Evolutionary conservation across 2,329 filamentous ascomycete species (phyloP).

Genomic region (Aspergillus pseudonomiae): DNA sequence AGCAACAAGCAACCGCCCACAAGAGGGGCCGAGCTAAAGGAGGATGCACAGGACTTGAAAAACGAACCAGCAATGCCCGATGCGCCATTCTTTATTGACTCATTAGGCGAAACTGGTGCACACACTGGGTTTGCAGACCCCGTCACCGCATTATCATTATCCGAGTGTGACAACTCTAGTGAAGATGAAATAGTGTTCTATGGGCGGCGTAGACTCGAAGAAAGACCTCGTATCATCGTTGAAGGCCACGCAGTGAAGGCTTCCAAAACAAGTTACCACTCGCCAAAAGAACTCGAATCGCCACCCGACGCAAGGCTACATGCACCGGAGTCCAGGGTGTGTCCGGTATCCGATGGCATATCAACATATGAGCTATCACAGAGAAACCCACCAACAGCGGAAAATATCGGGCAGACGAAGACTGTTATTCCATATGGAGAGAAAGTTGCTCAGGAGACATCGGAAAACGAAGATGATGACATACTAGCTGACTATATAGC

Average conservation of each 20-base stretch:
- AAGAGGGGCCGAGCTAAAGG: not conserved
- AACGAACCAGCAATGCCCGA: not conserved
- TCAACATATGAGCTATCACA: not conserved
- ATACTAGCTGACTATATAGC: constrained; percentile 44
- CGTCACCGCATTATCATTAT: constrained; percentile 32
- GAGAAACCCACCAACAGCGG: not conserved
- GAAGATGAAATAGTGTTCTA: constrained; percentile 61
- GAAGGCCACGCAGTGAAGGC: not conserved
- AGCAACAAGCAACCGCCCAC: not conserved
- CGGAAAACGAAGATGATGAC: constrained; percentile 51
- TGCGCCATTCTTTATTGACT: constrained; percentile 1
- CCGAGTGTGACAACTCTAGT: constrained; percentile 61
- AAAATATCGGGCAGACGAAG: not conserved
- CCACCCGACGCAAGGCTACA: not conserved
- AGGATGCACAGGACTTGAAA: not conserved
- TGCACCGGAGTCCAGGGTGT: not conserved
- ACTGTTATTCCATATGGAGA: not conserved
- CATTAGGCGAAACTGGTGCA: constrained; percentile 26
- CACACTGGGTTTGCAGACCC: constrained; percentile 36
- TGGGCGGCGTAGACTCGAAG: constrained; percentile 31
- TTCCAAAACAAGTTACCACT: not conserved
- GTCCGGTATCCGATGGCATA: not conserved
- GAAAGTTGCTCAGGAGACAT: not conserved
- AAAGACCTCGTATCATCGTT: constrained; percentile 3
- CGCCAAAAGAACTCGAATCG: not conserved